Conservation (phyloP, 2,329 filamentous ascomycete species). For the Paramyrothecium sp. region DNA sequence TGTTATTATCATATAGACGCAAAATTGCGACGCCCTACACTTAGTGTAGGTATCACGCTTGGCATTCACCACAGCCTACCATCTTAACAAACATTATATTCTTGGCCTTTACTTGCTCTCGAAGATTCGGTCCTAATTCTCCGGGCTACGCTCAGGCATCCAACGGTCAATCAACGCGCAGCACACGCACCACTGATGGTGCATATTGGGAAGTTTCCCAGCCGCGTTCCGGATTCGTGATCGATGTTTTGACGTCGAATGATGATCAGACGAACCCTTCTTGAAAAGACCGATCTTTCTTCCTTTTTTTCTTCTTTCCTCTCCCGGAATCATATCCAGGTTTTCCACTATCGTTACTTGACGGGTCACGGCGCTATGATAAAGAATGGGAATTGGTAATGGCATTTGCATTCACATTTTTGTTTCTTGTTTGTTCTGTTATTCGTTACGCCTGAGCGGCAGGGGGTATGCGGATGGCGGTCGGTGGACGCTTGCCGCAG, state of each 20-base stretch:
- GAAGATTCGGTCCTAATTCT: too few relatives aligned
- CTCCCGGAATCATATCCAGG: neutral
- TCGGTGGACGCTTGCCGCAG: neutral
- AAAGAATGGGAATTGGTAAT: slow-evolving; percentile 10
- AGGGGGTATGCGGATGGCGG: neutral
- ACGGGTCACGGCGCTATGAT: slow-evolving; percentile 5
- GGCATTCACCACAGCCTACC: neutral
- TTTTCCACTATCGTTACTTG: slow-evolving; percentile 2
- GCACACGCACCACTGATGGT: too few relatives aligned
- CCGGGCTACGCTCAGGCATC: too few relatives aligned
- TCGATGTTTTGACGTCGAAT: too few relatives aligned
- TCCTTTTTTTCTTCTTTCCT: slow-evolving; percentile 7
- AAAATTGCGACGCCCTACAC: slow-evolving; percentile 24
- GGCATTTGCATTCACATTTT: neutral
- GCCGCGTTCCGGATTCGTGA: too few relatives aligned
- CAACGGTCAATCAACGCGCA: too few relatives aligned
- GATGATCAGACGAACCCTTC: neutral
- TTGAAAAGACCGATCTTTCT: slow-evolving; percentile 5
- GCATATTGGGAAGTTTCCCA: too few relatives aligned
- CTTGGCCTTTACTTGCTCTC: slow-evolving; percentile 1
- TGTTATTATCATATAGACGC: slow-evolving; percentile 29
- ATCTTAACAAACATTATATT: slow-evolving; percentile 8
- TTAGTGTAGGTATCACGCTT: slow-evolving; percentile 11
- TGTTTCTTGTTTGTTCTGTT: neutral
- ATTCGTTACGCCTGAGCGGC: too few relatives aligned